Base-by-base conservation (phyloP, 257 asterid genomes). In the Nicotiana paniculata region DNA sequence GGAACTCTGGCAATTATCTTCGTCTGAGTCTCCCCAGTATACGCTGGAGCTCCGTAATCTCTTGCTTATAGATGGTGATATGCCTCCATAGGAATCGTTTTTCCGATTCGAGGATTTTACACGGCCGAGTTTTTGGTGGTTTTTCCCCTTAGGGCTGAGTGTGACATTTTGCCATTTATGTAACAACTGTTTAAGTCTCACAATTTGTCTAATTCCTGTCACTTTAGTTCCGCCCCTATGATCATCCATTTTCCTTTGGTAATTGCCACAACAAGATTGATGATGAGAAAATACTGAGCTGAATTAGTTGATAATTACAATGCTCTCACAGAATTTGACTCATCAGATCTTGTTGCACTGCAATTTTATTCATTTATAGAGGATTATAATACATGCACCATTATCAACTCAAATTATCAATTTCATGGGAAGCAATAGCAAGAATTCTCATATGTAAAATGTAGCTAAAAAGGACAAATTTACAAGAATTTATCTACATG, bases 131-230 rank as follows among this genome's bases (percentile, higher is more conserved):
- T 39, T 39, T 6, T 32, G 24, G 32, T 32, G 55, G 26, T n/a
- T 12, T 35, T 69, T 74, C 3, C 8, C 85, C 62, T 83, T 90
- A 12, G 89, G 82, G 17, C 92, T 88, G 12, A 91, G 87, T 0
- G 97, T 81, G 2, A 79, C 94, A 2, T 28, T 83, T 84, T 94
- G 94, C 98, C 98, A 94, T 82, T 87, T 94, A 5, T 89, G 84
- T 26, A 93, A 89, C 81, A 93, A 55, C 28, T 89, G 92, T 79
- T 91, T 94, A 5, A 94, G 92, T 82, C 83, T 90, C n/a, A 93
- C 97, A 21, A 94, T 93, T 37, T 94, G 95, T 77, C 88, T 84
- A 81, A 94, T 94, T 28, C 96, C 97, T 55, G 84, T 91, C 43
- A 91, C 84, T 89, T 89, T 94, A 85, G 74, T 85, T 65, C 89